Evolutionary conservation across 2,329 filamentous ascomycete genomes (phyloP), one percentile per base, ranked within the genome.

Genomic region (Ascosphaera apis): DNA sequence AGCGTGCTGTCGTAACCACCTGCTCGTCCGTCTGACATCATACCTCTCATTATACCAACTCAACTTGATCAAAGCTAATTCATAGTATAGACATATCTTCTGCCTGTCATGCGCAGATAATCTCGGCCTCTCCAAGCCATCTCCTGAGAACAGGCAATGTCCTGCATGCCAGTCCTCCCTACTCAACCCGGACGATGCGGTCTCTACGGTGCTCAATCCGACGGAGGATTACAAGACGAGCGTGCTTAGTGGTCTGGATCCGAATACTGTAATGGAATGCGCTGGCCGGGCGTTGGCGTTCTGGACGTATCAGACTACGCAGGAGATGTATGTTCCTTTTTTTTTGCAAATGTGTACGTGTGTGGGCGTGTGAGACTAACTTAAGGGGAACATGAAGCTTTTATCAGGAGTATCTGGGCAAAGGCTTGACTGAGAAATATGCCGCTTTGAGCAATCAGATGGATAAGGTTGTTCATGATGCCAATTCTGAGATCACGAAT

Each of bases 191-290:
- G 77, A 91, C 45, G 81, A 91, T 56, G 78, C 73, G 3, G 70
- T 78, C 7, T 62, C 75, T 15, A 68, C 75, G 1, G 66, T 72
- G 19, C 62, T 93, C 30, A 78, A 75, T 40, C 82, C 82, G 0
- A 74, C 72, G 0, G 84, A 93, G 47, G 82, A 91, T 44, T 91
- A 88, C 61, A 91, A 91, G 54, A 82, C 79, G 0, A 84, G 75
- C 40, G 69, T 91, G 0, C 61, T 93, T 8, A 82, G 79, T 47
- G 86, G 86, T 0, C 58, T 93, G 1, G 79, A 72, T 40, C 86
- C 86, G 1, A 74, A 66, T 23, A 64, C 75, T 19, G 78, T 93
- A 42, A 82, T 91, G 66, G 84, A 92, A 46, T 91, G 82, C 53
- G 77, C 81, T 15, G 72, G 76, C 3, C 67, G 79, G 44, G 82